These are phyloP conservation scores for Lachancea waltii DNA, from an alignment of 805 yeast genomes.

Conservation along the genomic window DNA sequence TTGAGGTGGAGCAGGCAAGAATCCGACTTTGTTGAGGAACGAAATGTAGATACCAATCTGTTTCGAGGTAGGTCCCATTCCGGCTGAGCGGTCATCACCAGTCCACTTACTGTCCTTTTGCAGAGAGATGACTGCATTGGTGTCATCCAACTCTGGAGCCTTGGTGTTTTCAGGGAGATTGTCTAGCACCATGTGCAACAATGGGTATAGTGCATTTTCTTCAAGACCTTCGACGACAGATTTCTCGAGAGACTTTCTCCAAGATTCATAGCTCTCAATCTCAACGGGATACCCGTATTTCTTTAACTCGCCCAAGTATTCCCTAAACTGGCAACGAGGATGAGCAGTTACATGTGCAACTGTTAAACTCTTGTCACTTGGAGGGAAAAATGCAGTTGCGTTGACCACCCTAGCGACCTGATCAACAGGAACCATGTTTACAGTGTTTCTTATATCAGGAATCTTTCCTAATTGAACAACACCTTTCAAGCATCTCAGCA, in stretches of 20 bases:
- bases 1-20: conserved; percentile 56
- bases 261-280: conserved; percentile 59
- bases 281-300: conserved; percentile 67
- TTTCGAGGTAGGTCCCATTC: conserved; percentile 64
- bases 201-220: conserved; percentile 86
- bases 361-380: conserved; percentile 42
- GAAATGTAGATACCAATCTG: conserved; percentile 73
- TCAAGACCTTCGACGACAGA: conserved; percentile 67
- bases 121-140: conserved; percentile 69
- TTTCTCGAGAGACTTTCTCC: conserved; percentile 73
- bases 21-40: conserved; percentile 74
- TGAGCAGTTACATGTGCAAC: conserved; percentile 98
- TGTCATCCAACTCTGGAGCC: conserved; percentile 93
- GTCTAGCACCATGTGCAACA: conserved; percentile 89
- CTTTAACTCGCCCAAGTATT: conserved; percentile 59
- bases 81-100: conserved; percentile 59
- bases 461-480: conserved; percentile 78
- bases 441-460: conserved; percentile 82
- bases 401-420: conserved; percentile 91
- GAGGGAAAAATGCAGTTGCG: conserved; percentile 77
- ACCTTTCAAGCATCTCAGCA: conserved; percentile 91
- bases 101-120: conserved; percentile 54
- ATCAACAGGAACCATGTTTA: conserved; percentile 96
- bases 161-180: conserved; percentile 83
- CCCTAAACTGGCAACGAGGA: conserved; percentile 79